Evolutionary conservation across 371 early-diverging fungal genomes (phyloP).

Genomic region (Saksenaea vasiformis): DNA sequence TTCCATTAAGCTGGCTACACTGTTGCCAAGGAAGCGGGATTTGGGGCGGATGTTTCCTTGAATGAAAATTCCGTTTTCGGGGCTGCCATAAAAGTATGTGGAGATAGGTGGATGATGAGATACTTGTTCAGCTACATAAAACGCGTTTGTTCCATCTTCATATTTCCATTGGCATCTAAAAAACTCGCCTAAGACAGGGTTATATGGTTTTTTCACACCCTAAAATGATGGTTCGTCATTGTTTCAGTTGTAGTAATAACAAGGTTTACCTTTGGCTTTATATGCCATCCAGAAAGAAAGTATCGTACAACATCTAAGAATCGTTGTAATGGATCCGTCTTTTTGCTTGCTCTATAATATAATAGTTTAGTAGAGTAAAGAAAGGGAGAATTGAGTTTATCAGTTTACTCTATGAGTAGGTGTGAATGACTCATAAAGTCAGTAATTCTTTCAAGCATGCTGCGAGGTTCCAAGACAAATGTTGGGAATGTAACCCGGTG

Average conservation of each 20-base stretch:
- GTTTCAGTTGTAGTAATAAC: not conserved
- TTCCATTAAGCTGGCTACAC: conserved; percentile 88
- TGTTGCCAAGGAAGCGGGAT: conserved; percentile 89
- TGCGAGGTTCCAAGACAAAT: conserved; percentile 94
- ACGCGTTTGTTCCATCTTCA: conserved; percentile 69
- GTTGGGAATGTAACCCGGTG: conserved; percentile 90
- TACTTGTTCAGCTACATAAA: conserved; percentile 90
- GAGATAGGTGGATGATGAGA: conserved; percentile 96
- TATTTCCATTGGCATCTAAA: conserved; percentile 81
- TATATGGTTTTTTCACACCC: conserved; percentile 95
- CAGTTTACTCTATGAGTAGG: conserved; percentile 73
- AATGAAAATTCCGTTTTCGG: conserved; percentile 79
- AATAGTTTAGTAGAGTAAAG: not conserved
- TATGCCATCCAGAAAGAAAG: conserved; percentile 94
- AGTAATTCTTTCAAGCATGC: conserved; percentile 91
- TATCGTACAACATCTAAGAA: conserved; percentile 85
- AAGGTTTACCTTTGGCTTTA: conserved; percentile 79
- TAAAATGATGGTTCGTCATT: conserved; percentile 19
- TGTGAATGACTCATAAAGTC: conserved; percentile 95
- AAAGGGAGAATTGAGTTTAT: not conserved
- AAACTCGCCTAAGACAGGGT: conserved; percentile 92
- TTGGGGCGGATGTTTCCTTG: conserved; percentile 85
- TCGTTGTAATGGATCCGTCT: conserved; percentile 74
- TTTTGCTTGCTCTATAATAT: conserved; percentile 52
- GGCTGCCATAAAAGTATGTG: conserved; percentile 81